A percentile compares a stretch with the other conserved stretches of the same genome.
phyloP scores from a whole-genome alignment of 2,329 filamentous ascomycete genomes.

The Pyrenophora tritici-repentis region DNA sequence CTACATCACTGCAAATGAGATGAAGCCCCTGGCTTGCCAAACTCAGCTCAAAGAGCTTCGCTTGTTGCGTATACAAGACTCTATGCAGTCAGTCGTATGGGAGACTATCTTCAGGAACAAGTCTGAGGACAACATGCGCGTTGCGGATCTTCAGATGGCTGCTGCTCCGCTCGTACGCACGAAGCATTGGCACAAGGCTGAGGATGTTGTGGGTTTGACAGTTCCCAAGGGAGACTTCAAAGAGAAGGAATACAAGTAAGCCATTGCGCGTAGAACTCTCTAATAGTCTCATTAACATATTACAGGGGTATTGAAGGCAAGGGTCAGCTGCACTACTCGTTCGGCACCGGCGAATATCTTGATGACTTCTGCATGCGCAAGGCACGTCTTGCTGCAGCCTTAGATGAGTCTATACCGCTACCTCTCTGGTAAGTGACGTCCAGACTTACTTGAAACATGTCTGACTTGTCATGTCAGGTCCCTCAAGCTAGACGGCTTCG shows the following conservation, averaged over 20 bases:
- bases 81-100: slow-evolving; percentile 36
- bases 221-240: slow-evolving; percentile 20
- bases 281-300: neutral
- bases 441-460: neutral
- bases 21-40: slow-evolving; percentile 32
- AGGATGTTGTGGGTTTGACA: slow-evolving; percentile 27
- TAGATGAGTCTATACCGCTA: slow-evolving; percentile 28
- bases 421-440: slow-evolving; percentile 21
- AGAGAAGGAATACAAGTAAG: slow-evolving; percentile 33
- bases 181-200: slow-evolving; percentile 29
- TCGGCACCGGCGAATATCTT: slow-evolving; percentile 43
- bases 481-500: slow-evolving; percentile 42
- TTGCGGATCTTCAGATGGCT: slow-evolving; percentile 38
- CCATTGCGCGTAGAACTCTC: neutral
- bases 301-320: slow-evolving; percentile 36
- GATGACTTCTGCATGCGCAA: slow-evolving; percentile 39
- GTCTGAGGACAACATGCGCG: slow-evolving; percentile 21
- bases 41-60: slow-evolving; percentile 35
- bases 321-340: slow-evolving; percentile 32
- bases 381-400: slow-evolving; percentile 33
- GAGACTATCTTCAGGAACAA: slow-evolving; percentile 37
- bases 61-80: slow-evolving; percentile 35
- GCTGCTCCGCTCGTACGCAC: slow-evolving; percentile 30
- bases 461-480: slow-evolving; percentile 12
- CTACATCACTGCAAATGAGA: slow-evolving; percentile 30